Evolutionary conservation across 2,329 filamentous ascomycete genomes (phyloP).

Genomic region (Trichophyton benhamiae): DNA sequence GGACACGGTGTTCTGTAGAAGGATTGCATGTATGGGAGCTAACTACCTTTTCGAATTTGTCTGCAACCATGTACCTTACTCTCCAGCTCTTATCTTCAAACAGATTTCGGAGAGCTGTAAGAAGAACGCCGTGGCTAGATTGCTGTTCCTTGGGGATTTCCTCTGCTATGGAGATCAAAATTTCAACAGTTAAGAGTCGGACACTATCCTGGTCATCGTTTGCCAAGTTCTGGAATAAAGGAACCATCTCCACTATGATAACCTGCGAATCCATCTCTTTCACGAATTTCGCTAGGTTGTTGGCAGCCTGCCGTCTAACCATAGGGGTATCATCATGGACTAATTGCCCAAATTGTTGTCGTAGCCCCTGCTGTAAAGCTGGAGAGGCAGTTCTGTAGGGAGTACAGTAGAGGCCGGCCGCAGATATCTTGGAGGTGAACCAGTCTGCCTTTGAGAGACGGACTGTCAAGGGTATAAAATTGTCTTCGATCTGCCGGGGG

Average conservation of each 20-base stretch:
- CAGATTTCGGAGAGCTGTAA: slow-evolving; percentile 78
- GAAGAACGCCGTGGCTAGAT: slow-evolving; percentile 81
- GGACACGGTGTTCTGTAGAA: not conserved
- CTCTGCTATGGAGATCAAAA: slow-evolving; percentile 91
- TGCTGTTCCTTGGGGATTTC: slow-evolving; percentile 97
- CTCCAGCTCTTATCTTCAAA: slow-evolving; percentile 99
- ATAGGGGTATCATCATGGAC: slow-evolving; percentile 98
- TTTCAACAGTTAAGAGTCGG: slow-evolving; percentile 85
- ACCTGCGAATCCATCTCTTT: slow-evolving; percentile 88
- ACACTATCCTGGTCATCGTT: slow-evolving; percentile 97
- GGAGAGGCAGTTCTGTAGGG: slow-evolving; percentile 86
- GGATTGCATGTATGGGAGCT: not conserved
- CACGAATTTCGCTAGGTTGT: slow-evolving; percentile 92
- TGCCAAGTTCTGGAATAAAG: slow-evolving; percentile 91
- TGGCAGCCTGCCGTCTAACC: slow-evolving; percentile 93
- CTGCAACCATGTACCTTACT: slow-evolving; percentile 97
- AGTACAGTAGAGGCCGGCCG: slow-evolving; percentile 84
- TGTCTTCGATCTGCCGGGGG: slow-evolving; percentile 84
- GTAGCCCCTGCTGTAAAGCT: slow-evolving; percentile 77
- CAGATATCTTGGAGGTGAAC: slow-evolving; percentile 99
- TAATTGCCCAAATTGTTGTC: slow-evolving; percentile 81
- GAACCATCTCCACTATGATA: slow-evolving; percentile 97
- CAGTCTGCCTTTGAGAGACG: slow-evolving; percentile 98
- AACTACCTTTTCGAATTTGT: slow-evolving; percentile 86
- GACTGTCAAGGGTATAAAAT: slow-evolving; percentile 90